Evolutionary conservation across 225 moss, liverwort and hornwort species (phyloP).

Genomic region (Ulota crispa): DNA sequence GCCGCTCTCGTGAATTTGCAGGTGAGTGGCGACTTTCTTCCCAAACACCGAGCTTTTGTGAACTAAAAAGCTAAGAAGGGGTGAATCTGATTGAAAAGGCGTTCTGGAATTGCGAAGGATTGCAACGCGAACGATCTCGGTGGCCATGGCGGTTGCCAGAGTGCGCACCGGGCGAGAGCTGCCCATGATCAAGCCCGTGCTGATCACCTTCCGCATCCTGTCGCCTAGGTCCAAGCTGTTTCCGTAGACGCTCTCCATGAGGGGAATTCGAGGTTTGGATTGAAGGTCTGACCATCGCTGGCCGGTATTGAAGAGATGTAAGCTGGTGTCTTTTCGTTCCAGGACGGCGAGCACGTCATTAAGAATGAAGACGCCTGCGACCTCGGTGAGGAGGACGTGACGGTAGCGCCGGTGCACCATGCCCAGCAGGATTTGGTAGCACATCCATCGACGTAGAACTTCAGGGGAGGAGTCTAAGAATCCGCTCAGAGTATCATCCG

Average conservation of each 20-base stretch:
- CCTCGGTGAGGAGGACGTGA: constrained; percentile 45
- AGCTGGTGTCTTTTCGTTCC: constrained; percentile 28
- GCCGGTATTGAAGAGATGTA: constrained; percentile 33
- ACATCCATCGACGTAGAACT: constrained; percentile 39
- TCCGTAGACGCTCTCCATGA: constrained; percentile 30
- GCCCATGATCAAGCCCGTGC: constrained; percentile 44
- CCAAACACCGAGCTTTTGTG: constrained; percentile 38
- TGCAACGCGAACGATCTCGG: constrained; percentile 49
- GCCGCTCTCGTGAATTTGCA: constrained; percentile 40
- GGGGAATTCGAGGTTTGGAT: background rate
- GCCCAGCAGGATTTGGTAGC: constrained; percentile 48
- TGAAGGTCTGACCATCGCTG: constrained; percentile 22
- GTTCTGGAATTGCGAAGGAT: constrained; percentile 18
- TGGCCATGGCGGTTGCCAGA: constrained; percentile 38
- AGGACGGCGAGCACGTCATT: constrained; percentile 21
- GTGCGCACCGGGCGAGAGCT: constrained; percentile 28
- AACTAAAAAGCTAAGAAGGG: constrained; percentile 35
- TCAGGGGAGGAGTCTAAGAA: constrained; percentile 38
- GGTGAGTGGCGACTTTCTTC: constrained; percentile 34
- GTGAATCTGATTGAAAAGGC: constrained; percentile 23
- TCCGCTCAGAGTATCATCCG: constrained; percentile 35
- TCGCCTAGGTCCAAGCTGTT: constrained; percentile 25
- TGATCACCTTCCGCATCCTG: constrained; percentile 30
- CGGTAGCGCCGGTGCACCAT: constrained; percentile 46
- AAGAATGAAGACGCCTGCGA: constrained; percentile 40